Evolutionary conservation across 768 basidiomycete genomes (phyloP).

Genomic region (Peribolospora kevripleyi): DNA sequence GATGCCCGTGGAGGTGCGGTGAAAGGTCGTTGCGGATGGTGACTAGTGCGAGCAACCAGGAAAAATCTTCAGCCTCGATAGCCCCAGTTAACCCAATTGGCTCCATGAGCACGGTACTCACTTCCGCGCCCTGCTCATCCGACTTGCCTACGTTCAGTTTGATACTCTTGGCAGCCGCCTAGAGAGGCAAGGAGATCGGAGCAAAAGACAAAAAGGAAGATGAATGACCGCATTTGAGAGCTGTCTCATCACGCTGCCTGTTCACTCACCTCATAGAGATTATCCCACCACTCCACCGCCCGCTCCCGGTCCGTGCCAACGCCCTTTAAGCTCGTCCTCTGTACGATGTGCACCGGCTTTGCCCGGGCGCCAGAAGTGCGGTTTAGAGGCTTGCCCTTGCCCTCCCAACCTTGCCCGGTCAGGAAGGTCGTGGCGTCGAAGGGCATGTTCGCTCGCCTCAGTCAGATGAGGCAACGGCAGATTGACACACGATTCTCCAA

Average conservation of each 20-base stretch:
- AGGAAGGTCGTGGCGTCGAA: slow-evolving; percentile 12
- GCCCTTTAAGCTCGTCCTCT: slow-evolving; percentile 12
- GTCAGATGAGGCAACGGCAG: too few relatives aligned
- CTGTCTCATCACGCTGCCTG: slow-evolving; percentile 7
- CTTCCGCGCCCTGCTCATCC: neutral
- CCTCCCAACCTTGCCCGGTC: slow-evolving; percentile 10
- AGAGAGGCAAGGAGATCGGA: neutral
- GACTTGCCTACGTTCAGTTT: neutral
- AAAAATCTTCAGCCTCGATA: neutral
- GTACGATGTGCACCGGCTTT: slow-evolving; percentile 11
- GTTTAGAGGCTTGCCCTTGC: slow-evolving; percentile 9
- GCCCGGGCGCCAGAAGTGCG: slow-evolving; percentile 4
- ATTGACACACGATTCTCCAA: neutral
- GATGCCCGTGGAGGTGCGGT: slow-evolving; percentile 12
- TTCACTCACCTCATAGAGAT: slow-evolving; percentile 9
- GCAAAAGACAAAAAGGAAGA: neutral
- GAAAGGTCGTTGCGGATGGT: neutral
- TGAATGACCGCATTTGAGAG: neutral
- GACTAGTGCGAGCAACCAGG: neutral
- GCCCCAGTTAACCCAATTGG: too few relatives aligned
- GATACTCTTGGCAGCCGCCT: neutral
- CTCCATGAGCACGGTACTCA: too few relatives aligned
- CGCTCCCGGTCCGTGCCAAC: slow-evolving; percentile 13
- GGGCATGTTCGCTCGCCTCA: neutral
- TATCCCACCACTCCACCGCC: slow-evolving; percentile 14